phyloP scores from a whole-genome alignment of 176 grass and related monocot species.

The Bromus sterilis region DNA sequence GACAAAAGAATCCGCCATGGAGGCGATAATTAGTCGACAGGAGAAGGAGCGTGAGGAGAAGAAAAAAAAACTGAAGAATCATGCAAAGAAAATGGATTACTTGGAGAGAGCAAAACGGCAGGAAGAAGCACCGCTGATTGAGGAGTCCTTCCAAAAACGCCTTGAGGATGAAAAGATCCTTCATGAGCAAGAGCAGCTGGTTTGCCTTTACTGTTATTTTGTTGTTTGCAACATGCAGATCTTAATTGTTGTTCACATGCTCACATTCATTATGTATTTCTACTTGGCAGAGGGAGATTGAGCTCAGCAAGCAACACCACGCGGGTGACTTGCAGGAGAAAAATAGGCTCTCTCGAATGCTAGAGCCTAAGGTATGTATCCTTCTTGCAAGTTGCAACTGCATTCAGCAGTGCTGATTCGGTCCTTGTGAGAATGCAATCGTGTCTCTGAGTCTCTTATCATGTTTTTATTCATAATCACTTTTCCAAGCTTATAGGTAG shows the following conservation, averaged over 20 bases:
- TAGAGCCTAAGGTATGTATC: conserved; percentile 59
- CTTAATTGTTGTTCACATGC: not conserved
- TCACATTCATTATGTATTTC: not conserved
- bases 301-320: conserved; percentile 85
- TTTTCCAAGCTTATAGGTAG: not conserved
- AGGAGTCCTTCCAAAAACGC: conserved; percentile 57
- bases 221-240: not conserved
- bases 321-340: conserved; percentile 73
- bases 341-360: too few relatives aligned
- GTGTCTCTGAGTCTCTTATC: not conserved
- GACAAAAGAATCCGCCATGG: conserved; percentile 63
- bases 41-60: conserved; percentile 65
- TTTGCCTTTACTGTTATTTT: conserved; percentile 17
- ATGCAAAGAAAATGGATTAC: conserved; percentile 84
- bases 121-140: conserved; percentile 72
- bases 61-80: conserved; percentile 78
- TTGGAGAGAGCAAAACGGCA: conserved; percentile 75
- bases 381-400: not conserved
- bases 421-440: not conserved
- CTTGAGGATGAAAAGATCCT: conserved; percentile 63
- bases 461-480: not conserved
- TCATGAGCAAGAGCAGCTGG: conserved; percentile 78
- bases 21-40: conserved; percentile 55
- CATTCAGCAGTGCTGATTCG: not conserved
- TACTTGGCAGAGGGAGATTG: conserved; percentile 66